Conservation (phyloP, 352 stramenopile species). For the Phytophthora foliorum region DNA sequence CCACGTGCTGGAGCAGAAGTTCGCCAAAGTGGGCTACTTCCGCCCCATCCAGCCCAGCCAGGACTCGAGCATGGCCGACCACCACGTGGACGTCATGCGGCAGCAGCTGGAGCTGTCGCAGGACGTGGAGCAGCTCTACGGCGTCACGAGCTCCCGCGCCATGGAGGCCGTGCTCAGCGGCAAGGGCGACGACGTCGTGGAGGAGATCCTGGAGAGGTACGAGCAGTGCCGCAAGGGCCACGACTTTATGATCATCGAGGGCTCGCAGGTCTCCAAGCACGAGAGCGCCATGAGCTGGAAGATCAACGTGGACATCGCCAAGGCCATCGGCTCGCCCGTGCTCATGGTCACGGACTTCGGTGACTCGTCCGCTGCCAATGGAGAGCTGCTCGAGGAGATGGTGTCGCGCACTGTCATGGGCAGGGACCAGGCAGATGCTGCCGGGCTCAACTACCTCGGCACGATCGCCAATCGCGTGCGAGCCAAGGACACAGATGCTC, state of each 20-base stretch:
- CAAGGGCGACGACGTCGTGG: slow-evolving; percentile 73
- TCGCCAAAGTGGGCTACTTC: slow-evolving; percentile 78
- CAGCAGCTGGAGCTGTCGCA: slow-evolving; percentile 63
- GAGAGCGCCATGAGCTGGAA: slow-evolving; percentile 84
- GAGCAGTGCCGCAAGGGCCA: slow-evolving; percentile 64
- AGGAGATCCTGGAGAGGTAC: slow-evolving; percentile 75
- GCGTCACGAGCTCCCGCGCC: slow-evolving; percentile 66
- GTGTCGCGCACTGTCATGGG: slow-evolving; percentile 60
- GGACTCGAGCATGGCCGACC: slow-evolving; percentile 48
- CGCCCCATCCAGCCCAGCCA: slow-evolving; percentile 71
- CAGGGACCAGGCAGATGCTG: slow-evolving; percentile 67
- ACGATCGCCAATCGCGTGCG: slow-evolving; percentile 83
- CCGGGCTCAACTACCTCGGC: slow-evolving; percentile 73
- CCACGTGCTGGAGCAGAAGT: slow-evolving; percentile 81
- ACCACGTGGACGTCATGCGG: slow-evolving; percentile 80
- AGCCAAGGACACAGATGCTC: slow-evolving; percentile 39
- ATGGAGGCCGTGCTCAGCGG: slow-evolving; percentile 61
- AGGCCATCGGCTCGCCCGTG: slow-evolving; percentile 70
- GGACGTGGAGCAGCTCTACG: slow-evolving; percentile 56
- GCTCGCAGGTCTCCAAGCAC: slow-evolving; percentile 70
- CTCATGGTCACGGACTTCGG: slow-evolving; percentile 68
- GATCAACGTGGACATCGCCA: slow-evolving; percentile 85
- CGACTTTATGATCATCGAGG: slow-evolving; percentile 90
- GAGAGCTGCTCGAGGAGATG: slow-evolving; percentile 62
- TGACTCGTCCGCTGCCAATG: slow-evolving; percentile 32